Percentiles rank a stretch among this genome's conserved stretches.
Conservation (phyloP, 805 yeast genomes). For the Scheffersomyces stipitis region DNA sequence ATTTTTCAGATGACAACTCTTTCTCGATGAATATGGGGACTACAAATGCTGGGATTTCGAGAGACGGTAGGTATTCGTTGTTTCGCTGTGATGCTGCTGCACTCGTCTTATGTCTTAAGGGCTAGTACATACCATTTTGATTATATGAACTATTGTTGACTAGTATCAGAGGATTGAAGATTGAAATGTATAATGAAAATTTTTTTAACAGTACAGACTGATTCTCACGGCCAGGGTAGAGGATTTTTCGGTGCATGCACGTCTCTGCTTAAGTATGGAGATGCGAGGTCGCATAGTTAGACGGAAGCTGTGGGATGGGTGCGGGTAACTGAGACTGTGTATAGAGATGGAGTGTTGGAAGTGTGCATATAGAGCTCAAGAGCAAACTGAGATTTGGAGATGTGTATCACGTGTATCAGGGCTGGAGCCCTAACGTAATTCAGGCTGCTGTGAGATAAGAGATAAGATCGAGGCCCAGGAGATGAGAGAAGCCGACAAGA, state of each 20-base stretch:
- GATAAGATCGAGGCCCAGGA: too few relatives aligned
- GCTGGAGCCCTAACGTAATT: not conserved
- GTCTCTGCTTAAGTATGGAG: not conserved
- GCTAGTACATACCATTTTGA: constrained; percentile 10
- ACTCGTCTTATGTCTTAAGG: too few relatives aligned
- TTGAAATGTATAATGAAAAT: constrained; percentile 4
- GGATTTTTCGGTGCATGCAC: not conserved
- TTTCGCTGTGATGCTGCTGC: too few relatives aligned
- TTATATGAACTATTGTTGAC: constrained; percentile 8
- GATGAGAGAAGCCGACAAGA: too few relatives aligned
- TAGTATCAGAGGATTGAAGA: constrained; percentile 3
- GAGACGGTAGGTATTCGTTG: too few relatives aligned
- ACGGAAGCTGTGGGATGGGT: not conserved
- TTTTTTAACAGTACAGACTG: constrained; percentile 3
- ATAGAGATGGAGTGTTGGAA: not conserved
- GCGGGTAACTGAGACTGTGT: not conserved
- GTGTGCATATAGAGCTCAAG: not conserved
- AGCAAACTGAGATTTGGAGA: too few relatives aligned
- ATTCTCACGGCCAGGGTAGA: not conserved
- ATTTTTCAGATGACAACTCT: too few relatives aligned
- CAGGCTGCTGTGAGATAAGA: too few relatives aligned
- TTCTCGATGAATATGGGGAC: too few relatives aligned
- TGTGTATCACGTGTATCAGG: not conserved
- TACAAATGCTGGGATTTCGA: too few relatives aligned
- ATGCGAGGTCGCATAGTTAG: not conserved